phyloP scores from a whole-genome alignment of 805 yeast species.

The Hanseniaspora jakobsenii region DNA sequence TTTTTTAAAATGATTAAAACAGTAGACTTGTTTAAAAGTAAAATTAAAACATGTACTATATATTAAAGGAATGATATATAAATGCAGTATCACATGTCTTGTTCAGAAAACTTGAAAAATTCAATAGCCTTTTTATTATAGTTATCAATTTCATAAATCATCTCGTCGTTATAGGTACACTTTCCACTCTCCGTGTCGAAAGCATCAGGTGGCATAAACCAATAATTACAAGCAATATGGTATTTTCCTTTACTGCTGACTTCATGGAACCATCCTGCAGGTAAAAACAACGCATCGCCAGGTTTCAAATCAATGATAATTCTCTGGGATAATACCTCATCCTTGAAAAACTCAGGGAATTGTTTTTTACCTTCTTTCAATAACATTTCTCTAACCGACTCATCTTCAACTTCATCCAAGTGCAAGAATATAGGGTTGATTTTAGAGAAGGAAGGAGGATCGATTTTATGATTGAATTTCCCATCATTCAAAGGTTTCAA shows the following conservation, averaged over 20 bases:
- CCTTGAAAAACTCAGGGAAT: slow-evolving; percentile 38
- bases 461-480: slow-evolving; percentile 26
- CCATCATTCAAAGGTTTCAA: slow-evolving; percentile 35
- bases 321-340: slow-evolving; percentile 27
- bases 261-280: slow-evolving; percentile 77
- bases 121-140: slow-evolving; percentile 31
- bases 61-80: neutral
- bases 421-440: slow-evolving; percentile 56
- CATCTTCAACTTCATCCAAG: slow-evolving; percentile 37
- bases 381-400: slow-evolving; percentile 24
- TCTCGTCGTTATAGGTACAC: slow-evolving; percentile 12
- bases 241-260: slow-evolving; percentile 51
- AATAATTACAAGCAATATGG: slow-evolving; percentile 60
- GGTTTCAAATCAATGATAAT: slow-evolving; percentile 40
- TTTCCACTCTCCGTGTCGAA: neutral
- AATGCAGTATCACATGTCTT: neutral
- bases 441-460: slow-evolving; percentile 59
- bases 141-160: slow-evolving; percentile 33
- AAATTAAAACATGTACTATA: neutral
- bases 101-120: slow-evolving; percentile 15
- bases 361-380: slow-evolving; percentile 29
- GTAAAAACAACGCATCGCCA: slow-evolving; percentile 58
- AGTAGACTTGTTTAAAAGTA: too few species aligned
- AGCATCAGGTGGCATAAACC: slow-evolving; percentile 56
- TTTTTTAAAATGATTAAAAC: too few species aligned